phyloP scores from a whole-genome alignment of 257 asterid species.

The Solanum lycopersicoides region DNA sequence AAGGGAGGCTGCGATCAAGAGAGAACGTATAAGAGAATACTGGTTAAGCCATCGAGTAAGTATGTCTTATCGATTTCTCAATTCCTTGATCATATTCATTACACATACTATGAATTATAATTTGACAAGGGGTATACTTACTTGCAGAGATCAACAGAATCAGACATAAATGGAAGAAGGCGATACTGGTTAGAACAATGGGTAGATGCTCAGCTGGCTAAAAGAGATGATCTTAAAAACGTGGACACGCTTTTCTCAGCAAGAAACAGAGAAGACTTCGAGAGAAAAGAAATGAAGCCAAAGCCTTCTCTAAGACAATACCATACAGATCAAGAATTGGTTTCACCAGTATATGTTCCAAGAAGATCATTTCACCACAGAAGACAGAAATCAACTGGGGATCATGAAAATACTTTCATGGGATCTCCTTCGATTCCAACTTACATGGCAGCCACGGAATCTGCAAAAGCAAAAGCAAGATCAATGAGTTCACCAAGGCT shows the following conservation, averaged over 20 bases:
- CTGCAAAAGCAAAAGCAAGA: constrained; percentile 76
- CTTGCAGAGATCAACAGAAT: constrained; percentile 76
- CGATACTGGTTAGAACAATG: constrained; percentile 84
- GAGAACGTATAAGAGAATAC: constrained; percentile 69
- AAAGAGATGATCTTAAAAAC: constrained; percentile 32
- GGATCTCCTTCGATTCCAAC: constrained; percentile 62
- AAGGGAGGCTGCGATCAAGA: constrained; percentile 65
- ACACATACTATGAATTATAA: not conserved
- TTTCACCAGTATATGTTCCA: constrained; percentile 28
- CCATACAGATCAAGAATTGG: constrained; percentile 28
- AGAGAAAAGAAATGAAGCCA: constrained; percentile 12
- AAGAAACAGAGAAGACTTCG: constrained; percentile 37
- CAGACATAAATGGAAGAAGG: constrained; percentile 51
- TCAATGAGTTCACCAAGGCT: constrained; percentile 84
- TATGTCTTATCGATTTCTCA: constrained; percentile 2
- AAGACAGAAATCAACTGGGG: constrained; percentile 63
- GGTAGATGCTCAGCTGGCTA: constrained; percentile 79
- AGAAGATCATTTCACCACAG: constrained; percentile 58
- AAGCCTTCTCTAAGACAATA: constrained; percentile 27
- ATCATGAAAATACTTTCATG: constrained; percentile 21
- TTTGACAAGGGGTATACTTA: not conserved
- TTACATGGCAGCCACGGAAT: constrained; percentile 92
- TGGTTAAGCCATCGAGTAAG: constrained; percentile 76
- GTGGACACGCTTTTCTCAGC: constrained; percentile 17
- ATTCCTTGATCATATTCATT: not conserved